A percentile compares a stretch with the other conserved stretches of the same genome.
phyloP scores from a whole-genome alignment of 192 early-diverging fungal genomes.

The Coemansia sp. region DNA sequence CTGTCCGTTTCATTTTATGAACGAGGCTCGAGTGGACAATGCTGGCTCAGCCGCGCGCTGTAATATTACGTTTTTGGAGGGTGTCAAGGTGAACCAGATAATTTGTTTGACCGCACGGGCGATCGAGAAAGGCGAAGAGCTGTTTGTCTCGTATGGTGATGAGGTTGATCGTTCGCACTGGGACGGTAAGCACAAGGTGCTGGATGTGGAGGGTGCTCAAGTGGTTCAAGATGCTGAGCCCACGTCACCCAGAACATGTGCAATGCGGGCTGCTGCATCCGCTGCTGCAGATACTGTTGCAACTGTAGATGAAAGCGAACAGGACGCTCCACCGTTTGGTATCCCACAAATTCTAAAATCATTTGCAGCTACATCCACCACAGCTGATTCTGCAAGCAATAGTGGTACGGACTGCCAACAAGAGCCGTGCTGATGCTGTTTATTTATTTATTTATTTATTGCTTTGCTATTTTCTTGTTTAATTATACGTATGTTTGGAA shows the following conservation, averaged over 20 bases:
- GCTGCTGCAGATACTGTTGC: constrained; percentile 1
- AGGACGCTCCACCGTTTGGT: too few relatives aligned
- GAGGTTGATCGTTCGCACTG: constrained; percentile 80
- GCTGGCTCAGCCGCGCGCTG: constrained; percentile 26
- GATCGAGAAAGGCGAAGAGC: constrained; percentile 74
- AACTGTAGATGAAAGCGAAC: too few relatives aligned
- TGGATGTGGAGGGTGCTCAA: background rate
- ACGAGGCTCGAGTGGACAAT: constrained; percentile 59
- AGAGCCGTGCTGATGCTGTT: background rate
- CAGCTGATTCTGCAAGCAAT: too few relatives aligned
- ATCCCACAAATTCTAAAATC: too few relatives aligned
- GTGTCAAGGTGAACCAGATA: constrained; percentile 81
- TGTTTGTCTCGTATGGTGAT: constrained; percentile 83
- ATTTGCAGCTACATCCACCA: too few relatives aligned
- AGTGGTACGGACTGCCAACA: too few relatives aligned
- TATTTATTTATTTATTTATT: constrained; percentile 7
- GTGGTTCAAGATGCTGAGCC: background rate
- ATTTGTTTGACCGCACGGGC: constrained; percentile 72
- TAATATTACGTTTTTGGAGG: constrained; percentile 75
- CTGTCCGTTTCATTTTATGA: constrained; percentile 95
- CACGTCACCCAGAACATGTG: background rate
- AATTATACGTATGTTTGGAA: background rate
- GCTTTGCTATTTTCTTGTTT: background rate
- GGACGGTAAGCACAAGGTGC: constrained; percentile 24
- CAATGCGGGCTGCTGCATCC: constrained; percentile 12